Evolutionary conservation across 768 basidiomycete species (phyloP).

Genomic region (Mycena epipterygia): DNA sequence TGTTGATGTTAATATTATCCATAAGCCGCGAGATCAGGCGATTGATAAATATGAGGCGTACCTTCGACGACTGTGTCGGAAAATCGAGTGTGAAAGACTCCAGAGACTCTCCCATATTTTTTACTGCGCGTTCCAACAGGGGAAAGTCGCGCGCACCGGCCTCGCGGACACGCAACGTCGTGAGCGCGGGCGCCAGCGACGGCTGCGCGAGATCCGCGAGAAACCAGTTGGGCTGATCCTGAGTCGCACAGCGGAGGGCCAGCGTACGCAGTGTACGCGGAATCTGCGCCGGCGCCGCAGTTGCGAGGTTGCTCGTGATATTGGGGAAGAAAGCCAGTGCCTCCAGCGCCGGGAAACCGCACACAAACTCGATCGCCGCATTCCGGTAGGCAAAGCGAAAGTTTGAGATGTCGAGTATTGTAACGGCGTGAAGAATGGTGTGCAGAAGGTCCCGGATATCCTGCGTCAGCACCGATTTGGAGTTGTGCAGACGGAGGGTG

Average conservation of each 20-base stretch:
- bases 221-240: constrained; percentile 17
- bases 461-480: not conserved
- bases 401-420: not conserved
- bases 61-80: constrained; percentile 3
- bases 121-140: not conserved
- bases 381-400: not conserved
- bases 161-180: not conserved
- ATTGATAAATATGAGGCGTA: not conserved
- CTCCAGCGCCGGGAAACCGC: not conserved
- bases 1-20: not conserved
- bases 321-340: constrained; percentile 1
- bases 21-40: not conserved
- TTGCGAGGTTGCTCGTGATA: not conserved
- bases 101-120: not conserved
- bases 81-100: not conserved
- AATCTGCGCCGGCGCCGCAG: not conserved
- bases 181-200: not conserved
- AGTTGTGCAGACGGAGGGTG: not conserved
- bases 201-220: not conserved
- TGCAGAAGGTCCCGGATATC: not conserved
- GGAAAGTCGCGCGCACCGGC: constrained; percentile 4
- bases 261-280: not conserved
- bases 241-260: not conserved
- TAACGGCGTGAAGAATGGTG: not conserved
- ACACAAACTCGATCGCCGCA: constrained; percentile 7